A percentile compares a stretch with the other conserved stretches of the same genome.
phyloP scores from a whole-genome alignment of 1,284 basidiomycete species.

The Singerocomus inundabilis region DNA sequence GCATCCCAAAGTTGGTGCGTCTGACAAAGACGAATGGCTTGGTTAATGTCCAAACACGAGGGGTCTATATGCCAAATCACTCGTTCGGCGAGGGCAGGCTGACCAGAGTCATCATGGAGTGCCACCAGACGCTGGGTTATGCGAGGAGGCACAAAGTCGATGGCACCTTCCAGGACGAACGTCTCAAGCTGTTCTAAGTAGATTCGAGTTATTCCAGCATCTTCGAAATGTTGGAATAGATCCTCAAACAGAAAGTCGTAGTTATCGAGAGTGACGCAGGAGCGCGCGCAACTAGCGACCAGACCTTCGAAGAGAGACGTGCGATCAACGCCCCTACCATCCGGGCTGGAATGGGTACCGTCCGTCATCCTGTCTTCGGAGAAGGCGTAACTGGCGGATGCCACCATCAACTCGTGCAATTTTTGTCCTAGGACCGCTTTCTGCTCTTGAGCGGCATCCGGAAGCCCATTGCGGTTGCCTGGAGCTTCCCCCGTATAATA shows the following conservation, averaged over 20 bases:
- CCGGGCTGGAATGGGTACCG: constrained; percentile 76
- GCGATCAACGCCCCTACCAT: constrained; percentile 89
- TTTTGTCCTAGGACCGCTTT: constrained; percentile 72
- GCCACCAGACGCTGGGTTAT: constrained; percentile 86
- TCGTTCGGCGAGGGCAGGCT: constrained; percentile 79
- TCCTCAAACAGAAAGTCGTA: constrained; percentile 91
- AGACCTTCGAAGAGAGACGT: constrained; percentile 89
- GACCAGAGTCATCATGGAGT: constrained; percentile 70
- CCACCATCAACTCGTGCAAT: constrained; percentile 80
- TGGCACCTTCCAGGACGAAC: constrained; percentile 75
- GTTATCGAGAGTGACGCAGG: constrained; percentile 79
- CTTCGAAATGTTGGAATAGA: constrained; percentile 86
- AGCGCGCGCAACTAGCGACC: constrained; percentile 78
- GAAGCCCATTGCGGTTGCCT: constrained; percentile 90
- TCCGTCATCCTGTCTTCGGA: constrained; percentile 93
- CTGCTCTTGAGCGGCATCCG: constrained; percentile 59
- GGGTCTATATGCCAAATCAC: constrained; percentile 98
- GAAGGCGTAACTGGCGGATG: constrained; percentile 88
- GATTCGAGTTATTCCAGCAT: constrained; percentile 83
- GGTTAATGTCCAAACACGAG: constrained; percentile 88
- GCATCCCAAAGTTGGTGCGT: constrained; percentile 87
- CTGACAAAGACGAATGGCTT: constrained; percentile 86
- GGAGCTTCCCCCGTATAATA: constrained; percentile 83
- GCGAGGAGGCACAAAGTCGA: constrained; percentile 78
- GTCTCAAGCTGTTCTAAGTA: constrained; percentile 84